Conservation (phyloP, 768 basidiomycete genomes). For the Hygrocybe coccinea region DNA sequence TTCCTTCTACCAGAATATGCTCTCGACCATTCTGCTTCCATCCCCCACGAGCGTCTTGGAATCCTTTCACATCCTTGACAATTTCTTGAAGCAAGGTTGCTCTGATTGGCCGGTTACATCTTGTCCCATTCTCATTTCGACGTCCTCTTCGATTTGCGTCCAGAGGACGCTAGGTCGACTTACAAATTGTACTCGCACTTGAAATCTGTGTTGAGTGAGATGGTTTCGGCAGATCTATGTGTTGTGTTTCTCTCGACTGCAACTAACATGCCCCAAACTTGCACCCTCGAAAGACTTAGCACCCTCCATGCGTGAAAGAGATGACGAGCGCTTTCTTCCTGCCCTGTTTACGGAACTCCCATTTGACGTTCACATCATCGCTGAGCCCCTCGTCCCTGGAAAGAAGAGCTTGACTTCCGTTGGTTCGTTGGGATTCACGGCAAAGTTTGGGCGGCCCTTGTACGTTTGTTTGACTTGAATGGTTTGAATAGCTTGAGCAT, state of each 20-base stretch:
- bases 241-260: conserved; percentile 4
- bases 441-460: conserved; percentile 8
- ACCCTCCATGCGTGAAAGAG: conserved; percentile 4
- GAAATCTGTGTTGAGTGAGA: conserved; percentile 6
- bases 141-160: not conserved
- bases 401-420: not conserved
- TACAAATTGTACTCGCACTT: conserved; percentile 2
- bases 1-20: not conserved
- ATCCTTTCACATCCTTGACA: not conserved
- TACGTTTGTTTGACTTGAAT: not conserved
- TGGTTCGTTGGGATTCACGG: conserved; percentile 3
- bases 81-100: conserved; percentile 1
- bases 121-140: conserved; percentile 6
- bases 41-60: not conserved
- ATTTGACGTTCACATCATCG: too few species aligned
- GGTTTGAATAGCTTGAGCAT: too few species aligned
- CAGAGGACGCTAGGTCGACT: not conserved
- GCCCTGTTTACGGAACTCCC: too few species aligned
- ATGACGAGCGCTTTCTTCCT: too few species aligned
- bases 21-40: not conserved
- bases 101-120: not conserved
- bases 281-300: conserved; percentile 1
- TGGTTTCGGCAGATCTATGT: not conserved
- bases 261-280: conserved; percentile 2
- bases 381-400: too few species aligned